Evolutionary conservation across 2,329 filamentous ascomycete species (phyloP).

Genomic region (Arthrinium phaeospermum): DNA sequence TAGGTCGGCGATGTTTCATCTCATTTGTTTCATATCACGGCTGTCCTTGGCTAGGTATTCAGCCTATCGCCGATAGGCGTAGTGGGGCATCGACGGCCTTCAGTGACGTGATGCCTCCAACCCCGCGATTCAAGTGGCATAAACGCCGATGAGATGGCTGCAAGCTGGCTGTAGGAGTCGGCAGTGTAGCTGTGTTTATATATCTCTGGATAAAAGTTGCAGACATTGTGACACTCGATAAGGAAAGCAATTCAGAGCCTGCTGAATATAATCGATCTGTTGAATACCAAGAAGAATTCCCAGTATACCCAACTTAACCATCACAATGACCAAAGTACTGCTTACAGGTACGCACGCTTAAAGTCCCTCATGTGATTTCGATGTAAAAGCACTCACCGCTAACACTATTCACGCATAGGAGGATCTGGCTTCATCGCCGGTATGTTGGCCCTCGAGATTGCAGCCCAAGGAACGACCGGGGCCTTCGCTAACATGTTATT

Average conservation of each 20-base stretch:
- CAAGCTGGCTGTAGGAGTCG: neutral
- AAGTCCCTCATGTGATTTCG: neutral
- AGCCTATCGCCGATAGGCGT: neutral
- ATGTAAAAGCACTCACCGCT: neutral
- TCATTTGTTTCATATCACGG: neutral
- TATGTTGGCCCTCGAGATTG: slow-evolving; percentile 33
- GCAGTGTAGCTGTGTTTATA: neutral
- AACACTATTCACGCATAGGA: slow-evolving; percentile 38
- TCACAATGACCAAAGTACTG: slow-evolving; percentile 51
- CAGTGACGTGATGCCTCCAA: slow-evolving; percentile 1
- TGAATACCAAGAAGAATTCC: neutral
- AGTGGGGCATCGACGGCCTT: neutral
- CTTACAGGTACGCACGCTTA: slow-evolving; percentile 46
- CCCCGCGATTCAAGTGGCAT: slow-evolving; percentile 8
- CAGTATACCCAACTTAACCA: neutral
- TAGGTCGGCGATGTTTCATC: neutral
- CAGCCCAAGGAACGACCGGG: neutral
- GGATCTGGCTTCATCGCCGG: slow-evolving; percentile 60
- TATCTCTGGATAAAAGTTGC: neutral
- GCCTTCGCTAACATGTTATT: slow-evolving; percentile 19
- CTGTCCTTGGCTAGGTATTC: neutral
- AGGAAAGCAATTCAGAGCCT: neutral
- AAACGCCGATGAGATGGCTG: slow-evolving; percentile 8
- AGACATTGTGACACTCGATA: neutral
- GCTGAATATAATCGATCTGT: neutral